phyloP scores from a whole-genome alignment of 176 grass and related monocot species.

The Puccinellia tenuiflora region DNA sequence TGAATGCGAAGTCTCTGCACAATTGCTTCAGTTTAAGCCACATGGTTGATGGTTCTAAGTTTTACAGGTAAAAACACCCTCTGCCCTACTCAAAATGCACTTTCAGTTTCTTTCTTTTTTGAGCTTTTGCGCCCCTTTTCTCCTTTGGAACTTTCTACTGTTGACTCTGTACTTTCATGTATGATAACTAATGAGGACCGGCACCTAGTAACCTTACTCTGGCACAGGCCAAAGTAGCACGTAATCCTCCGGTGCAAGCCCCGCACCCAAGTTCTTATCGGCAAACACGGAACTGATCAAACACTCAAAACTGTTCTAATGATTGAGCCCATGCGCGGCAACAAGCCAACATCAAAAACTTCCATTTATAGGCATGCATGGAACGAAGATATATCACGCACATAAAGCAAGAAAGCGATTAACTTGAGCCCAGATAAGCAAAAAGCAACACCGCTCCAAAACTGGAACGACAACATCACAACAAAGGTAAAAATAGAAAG shows the following conservation, averaged over 20 bases:
- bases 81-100: neutral
- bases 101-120: neutral
- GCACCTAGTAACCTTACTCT: neutral
- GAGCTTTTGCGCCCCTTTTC: neutral
- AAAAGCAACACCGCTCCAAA: neutral
- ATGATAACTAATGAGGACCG: neutral
- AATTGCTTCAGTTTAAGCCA: neutral
- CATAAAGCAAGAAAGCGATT: constrained; percentile 31
- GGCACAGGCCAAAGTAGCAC: neutral
- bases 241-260: neutral
- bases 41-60: constrained; percentile 1
- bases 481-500: neutral
- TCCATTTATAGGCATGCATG: constrained; percentile 12
- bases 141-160: neutral
- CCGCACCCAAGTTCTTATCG: neutral
- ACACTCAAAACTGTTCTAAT: neutral
- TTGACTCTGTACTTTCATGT: neutral
- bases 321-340: neutral
- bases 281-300: neutral
- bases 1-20: neutral
- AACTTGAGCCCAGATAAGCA: neutral
- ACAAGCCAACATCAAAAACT: neutral
- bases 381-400: neutral
- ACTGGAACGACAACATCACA: constrained; percentile 1
- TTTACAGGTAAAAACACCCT: neutral